Evolutionary conservation across 192 early-diverging fungal genomes (phyloP).

Genomic region (Coemansia reversa): DNA sequence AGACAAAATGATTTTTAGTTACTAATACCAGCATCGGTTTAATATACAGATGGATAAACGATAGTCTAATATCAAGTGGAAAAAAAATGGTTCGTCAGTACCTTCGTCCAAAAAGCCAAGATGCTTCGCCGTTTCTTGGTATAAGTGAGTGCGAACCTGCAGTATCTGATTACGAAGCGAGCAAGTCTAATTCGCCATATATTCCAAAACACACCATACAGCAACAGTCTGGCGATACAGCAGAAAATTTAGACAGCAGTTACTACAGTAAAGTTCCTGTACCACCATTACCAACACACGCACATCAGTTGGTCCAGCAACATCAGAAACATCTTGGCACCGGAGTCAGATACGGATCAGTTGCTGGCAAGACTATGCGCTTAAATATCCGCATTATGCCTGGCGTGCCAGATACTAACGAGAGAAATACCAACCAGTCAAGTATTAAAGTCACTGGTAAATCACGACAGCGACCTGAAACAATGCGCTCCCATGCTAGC

Average conservation of each 20-base stretch:
- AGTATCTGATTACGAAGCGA: background rate
- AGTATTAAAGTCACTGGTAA: background rate
- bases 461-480: slow-evolving; percentile 3
- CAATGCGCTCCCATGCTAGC: slow-evolving; percentile 20
- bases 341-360: too few relatives aligned
- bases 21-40: too few relatives aligned
- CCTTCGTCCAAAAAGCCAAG: slow-evolving; percentile 11
- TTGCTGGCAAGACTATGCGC: background rate
- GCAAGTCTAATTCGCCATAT: background rate
- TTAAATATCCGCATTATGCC: slow-evolving; percentile 14
- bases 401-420: background rate
- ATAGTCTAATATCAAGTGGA: too few relatives aligned
- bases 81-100: slow-evolving; percentile 17
- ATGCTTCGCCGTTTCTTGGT: slow-evolving; percentile 31
- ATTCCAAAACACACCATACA: too few relatives aligned
- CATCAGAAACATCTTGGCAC: too few relatives aligned
- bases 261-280: slow-evolving; percentile 15
- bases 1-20: too few relatives aligned
- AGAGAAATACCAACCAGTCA: background rate
- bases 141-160: slow-evolving; percentile 6
- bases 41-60: too few relatives aligned
- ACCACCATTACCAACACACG: background rate
- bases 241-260: background rate
- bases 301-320: too few relatives aligned
- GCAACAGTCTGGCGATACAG: too few relatives aligned